Conservation (phyloP, 345 rosid genomes). For the Camelina sativa region DNA sequence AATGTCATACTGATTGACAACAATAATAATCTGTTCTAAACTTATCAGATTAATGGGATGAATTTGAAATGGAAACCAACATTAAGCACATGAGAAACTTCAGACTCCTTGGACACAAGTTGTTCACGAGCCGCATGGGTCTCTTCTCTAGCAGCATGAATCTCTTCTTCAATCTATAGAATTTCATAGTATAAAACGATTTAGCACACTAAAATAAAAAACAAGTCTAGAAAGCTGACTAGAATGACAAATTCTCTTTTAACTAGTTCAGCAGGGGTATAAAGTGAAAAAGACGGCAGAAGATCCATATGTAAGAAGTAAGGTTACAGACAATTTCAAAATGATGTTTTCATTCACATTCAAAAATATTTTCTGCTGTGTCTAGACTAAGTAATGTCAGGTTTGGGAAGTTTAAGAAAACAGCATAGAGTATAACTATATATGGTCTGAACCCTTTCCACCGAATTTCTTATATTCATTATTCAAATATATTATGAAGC, state of each 20-base stretch:
- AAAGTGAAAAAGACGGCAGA: constrained; percentile 2
- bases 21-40: constrained; percentile 13
- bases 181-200: constrained; percentile 26
- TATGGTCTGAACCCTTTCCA: background rate
- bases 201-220: constrained; percentile 17
- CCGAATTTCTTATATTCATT: constrained; percentile 4
- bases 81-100: constrained; percentile 50
- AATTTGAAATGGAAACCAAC: constrained; percentile 29
- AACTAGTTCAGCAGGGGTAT: constrained; percentile 4
- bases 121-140: constrained; percentile 59
- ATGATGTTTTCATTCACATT: constrained; percentile 4
- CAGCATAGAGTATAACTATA: background rate
- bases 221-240: constrained; percentile 16
- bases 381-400: background rate
- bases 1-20: constrained; percentile 15
- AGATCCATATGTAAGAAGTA: background rate
- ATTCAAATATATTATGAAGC: background rate
- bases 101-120: constrained; percentile 54
- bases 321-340: background rate
- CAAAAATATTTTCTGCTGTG: background rate
- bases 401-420: constrained; percentile 1
- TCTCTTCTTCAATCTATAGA: constrained; percentile 64
- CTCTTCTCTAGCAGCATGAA: constrained; percentile 65
- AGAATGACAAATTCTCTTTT: background rate
- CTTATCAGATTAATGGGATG: constrained; percentile 25